Evolutionary conservation across 148 eudicot genomes (phyloP).

Genomic region (Rhododendron griersonianum): DNA sequence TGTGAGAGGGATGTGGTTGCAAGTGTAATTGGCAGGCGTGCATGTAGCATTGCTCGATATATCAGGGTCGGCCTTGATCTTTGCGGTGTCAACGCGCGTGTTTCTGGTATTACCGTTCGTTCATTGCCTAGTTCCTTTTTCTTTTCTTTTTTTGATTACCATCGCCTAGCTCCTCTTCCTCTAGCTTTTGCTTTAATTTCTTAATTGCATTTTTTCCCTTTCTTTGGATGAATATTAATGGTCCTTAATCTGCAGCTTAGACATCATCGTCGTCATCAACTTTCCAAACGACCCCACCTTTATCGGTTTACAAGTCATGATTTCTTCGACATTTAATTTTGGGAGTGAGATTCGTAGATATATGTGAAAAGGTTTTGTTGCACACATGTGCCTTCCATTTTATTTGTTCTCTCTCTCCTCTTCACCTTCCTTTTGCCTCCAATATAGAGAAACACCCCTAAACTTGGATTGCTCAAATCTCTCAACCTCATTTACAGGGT

Average conservation of each 20-base stretch:
- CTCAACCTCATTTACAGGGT: constrained; percentile 1
- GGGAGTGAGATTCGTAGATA: background rate
- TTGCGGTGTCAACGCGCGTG: background rate
- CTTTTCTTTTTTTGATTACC: no score
- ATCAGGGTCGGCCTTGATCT: background rate
- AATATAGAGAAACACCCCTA: background rate
- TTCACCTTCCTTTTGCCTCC: background rate
- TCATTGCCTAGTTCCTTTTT: background rate
- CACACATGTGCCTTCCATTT: constrained; percentile 25
- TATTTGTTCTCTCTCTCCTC: background rate
- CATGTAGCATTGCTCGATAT: background rate
- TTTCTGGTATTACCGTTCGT: constrained; percentile 4
- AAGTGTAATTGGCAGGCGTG: background rate
- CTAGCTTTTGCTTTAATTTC: background rate
- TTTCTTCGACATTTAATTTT: background rate
- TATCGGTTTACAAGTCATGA: background rate
- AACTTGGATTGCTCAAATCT: constrained; percentile 2
- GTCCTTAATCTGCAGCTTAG: background rate
- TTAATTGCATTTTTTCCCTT: background rate
- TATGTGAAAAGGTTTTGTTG: constrained; percentile 12
- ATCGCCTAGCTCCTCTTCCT: background rate
- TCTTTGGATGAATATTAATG: background rate
- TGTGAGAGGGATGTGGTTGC: no score
- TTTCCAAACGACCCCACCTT: constrained; percentile 1
- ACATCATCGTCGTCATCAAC: background rate